Conservation (phyloP, 352 stramenopile genomes). For the Phytophthora pluvialis region DNA sequence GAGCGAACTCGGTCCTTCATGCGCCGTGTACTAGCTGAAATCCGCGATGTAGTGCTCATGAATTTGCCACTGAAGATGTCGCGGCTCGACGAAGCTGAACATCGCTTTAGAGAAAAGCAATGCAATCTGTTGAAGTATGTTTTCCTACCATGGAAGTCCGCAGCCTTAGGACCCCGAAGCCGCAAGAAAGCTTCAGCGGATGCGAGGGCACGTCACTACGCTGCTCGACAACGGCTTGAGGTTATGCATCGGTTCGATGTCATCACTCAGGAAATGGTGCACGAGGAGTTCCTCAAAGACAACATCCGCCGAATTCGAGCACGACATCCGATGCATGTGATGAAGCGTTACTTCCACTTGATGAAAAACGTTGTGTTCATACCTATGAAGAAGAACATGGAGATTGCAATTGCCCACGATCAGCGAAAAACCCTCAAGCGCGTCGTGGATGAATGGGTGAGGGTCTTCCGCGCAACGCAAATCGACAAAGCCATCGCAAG, state of each 20-base stretch:
- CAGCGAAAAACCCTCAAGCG: constrained; percentile 37
- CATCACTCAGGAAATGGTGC: constrained; percentile 78
- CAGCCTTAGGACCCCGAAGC: constrained; percentile 62
- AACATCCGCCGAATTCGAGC: constrained; percentile 68
- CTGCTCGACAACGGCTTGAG: constrained; percentile 62
- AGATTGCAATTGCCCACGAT: constrained; percentile 43
- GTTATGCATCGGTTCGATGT: constrained; percentile 66
- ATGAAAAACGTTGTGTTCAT: constrained; percentile 47
- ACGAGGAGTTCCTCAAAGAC: constrained; percentile 81
- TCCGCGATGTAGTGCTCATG: constrained; percentile 76
- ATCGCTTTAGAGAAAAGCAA: constrained; percentile 57
- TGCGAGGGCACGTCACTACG: constrained; percentile 50
- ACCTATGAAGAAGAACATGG: constrained; percentile 52
- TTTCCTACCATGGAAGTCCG: constrained; percentile 57
- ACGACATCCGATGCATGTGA: constrained; percentile 46
- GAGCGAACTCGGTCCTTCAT: constrained; percentile 47
- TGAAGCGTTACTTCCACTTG: constrained; percentile 56
- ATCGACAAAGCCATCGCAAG: constrained; percentile 64
- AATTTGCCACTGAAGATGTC: constrained; percentile 62
- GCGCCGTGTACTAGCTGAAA: constrained; percentile 59
- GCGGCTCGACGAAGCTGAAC: constrained; percentile 60
- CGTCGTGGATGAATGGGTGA: constrained; percentile 51
- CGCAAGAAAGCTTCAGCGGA: constrained; percentile 57
- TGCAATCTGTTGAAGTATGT: constrained; percentile 42
- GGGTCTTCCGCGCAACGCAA: constrained; percentile 55